Percentiles rank a stretch among this genome's conserved stretches.
These are phyloP conservation scores for Phylloboletellus chloephorus DNA, from an alignment of 1,284 basidiomycete species.

Conservation along the genomic window DNA sequence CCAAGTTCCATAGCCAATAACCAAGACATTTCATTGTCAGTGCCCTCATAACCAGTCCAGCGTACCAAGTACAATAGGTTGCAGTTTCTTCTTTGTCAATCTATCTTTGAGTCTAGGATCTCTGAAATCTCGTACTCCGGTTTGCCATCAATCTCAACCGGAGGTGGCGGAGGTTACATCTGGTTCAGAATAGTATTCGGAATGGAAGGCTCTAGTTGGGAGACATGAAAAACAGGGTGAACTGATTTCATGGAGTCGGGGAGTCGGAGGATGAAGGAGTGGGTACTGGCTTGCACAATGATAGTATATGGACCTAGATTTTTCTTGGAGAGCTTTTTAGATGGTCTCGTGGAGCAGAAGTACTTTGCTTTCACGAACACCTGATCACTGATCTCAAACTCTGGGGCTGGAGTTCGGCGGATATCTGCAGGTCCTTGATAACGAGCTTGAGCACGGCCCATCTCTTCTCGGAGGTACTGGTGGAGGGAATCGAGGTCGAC, in stretches of 20 bases:
- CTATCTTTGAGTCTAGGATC: slow-evolving; percentile 4
- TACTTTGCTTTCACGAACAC: slow-evolving; percentile 4
- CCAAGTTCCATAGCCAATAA: background rate
- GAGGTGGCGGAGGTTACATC: slow-evolving; percentile 2
- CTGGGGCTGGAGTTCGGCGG: background rate
- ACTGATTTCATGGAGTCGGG: background rate
- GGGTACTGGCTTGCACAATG: too few species aligned
- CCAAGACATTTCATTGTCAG: slow-evolving; percentile 1
- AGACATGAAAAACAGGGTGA: background rate
- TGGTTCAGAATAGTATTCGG: too few species aligned
- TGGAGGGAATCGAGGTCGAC: slow-evolving; percentile 1
- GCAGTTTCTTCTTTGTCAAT: background rate
- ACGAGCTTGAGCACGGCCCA: background rate
- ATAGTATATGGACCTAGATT: too few species aligned
- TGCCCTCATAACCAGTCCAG: slow-evolving; percentile 1
- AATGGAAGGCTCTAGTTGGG: background rate
- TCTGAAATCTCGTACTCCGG: slow-evolving; percentile 2
- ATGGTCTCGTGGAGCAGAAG: background rate
- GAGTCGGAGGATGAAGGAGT: background rate
- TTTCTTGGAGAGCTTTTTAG: background rate
- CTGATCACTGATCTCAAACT: too few species aligned
- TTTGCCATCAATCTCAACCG: background rate
- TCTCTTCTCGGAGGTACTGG: slow-evolving; percentile 1
- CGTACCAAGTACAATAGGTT: slow-evolving; percentile 1
- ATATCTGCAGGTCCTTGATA: slow-evolving; percentile 1